Conservation (phyloP, 495 filamentous ascomycete genomes). For the Haplographium delicatum region DNA sequence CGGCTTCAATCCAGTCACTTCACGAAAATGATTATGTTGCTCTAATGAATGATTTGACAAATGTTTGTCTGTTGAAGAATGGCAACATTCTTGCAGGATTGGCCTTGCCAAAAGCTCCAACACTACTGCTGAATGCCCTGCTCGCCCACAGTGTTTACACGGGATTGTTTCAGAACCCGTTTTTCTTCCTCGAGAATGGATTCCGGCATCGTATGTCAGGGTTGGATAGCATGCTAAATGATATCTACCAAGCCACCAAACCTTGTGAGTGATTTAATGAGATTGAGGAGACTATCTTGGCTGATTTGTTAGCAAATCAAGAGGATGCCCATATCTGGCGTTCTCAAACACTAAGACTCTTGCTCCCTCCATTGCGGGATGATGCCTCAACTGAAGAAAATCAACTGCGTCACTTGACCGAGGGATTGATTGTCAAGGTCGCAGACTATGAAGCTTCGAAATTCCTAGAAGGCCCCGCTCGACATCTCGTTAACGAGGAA, state of each 20-base stretch:
- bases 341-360: slow-evolving; percentile 2
- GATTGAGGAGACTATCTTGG: neutral
- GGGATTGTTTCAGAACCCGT: neutral
- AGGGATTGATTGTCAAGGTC: neutral
- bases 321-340: neutral
- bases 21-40: neutral
- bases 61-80: neutral
- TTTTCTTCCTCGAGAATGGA: slow-evolving; percentile 3
- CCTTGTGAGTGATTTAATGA: neutral
- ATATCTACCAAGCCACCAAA: neutral
- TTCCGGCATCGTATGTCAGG: neutral
- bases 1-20: neutral
- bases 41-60: neutral
- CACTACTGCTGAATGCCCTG: slow-evolving; percentile 7
- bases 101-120: neutral
- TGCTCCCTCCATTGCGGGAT: neutral
- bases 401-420: neutral
- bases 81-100: neutral
- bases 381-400: neutral
- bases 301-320: neutral
- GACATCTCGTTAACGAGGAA: neutral
- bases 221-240: neutral
- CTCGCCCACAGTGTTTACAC: slow-evolving; percentile 6
- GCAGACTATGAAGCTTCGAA: neutral
- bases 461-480: neutral